phyloP scores from a whole-genome alignment of 169 alveolate genomes.

The Plasmodium gallinaceum region DNA sequence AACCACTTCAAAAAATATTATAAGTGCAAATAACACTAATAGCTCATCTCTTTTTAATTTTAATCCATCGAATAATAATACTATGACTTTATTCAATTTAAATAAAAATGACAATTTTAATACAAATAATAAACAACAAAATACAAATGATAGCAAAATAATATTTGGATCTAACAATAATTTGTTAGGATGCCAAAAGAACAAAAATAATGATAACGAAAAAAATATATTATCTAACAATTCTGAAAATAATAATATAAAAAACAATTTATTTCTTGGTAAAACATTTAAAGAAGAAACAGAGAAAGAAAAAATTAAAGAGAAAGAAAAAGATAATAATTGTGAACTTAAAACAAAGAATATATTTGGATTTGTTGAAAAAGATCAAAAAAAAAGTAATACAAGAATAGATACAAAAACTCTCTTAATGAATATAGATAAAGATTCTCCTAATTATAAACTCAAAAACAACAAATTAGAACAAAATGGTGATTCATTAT shows the following conservation, averaged over 20 bases:
- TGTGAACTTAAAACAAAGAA: background rate
- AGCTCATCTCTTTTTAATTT: background rate
- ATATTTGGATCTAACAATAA: conserved; percentile 6
- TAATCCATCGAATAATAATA: background rate
- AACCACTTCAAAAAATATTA: background rate
- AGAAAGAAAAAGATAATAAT: background rate
- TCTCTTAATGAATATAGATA: too few species aligned
- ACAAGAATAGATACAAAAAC: too few species aligned
- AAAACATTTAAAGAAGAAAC: background rate
- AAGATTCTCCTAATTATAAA: background rate
- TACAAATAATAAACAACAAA: background rate
- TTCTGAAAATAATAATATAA: conserved; percentile 4
- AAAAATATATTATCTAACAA: background rate
- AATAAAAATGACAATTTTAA: background rate
- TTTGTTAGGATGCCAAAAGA: background rate
- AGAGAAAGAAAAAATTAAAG: background rate
- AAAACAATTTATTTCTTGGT: conserved; percentile 2
- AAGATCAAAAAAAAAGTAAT: background rate
- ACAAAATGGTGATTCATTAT: background rate
- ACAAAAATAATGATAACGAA: background rate
- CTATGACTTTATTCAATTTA: background rate
- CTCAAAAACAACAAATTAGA: background rate
- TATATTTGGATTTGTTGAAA: background rate
- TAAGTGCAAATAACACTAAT: background rate
- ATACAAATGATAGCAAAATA: conserved; percentile 2